Conservation (phyloP, 2,329 filamentous ascomycete genomes). For the Calonectria fujianensis region DNA sequence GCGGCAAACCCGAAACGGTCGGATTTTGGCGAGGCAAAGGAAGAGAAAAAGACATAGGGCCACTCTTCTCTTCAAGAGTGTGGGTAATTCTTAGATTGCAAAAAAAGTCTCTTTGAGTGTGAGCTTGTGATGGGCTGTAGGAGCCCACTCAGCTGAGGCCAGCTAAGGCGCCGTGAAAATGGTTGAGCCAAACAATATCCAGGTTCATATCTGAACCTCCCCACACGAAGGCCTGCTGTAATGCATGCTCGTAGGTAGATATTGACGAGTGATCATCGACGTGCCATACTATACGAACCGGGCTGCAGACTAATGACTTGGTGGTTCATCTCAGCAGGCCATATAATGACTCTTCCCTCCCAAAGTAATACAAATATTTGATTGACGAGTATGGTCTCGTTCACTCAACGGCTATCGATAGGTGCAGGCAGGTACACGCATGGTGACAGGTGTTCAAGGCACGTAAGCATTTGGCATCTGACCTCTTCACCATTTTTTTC, state of each 20-base stretch:
- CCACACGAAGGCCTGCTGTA: neutral
- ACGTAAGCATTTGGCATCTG: slow-evolving; percentile 14
- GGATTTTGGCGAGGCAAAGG: neutral
- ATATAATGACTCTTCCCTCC: slow-evolving; percentile 27
- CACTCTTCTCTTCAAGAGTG: neutral
- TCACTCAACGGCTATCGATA: neutral
- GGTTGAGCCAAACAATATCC: slow-evolving; percentile 13
- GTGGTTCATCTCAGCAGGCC: slow-evolving; percentile 16
- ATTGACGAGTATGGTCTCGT: slow-evolving; percentile 9
- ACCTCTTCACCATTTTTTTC: neutral
- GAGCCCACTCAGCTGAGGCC: slow-evolving; percentile 35
- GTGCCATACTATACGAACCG: neutral
- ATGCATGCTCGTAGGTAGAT: neutral
- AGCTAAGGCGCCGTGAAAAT: slow-evolving; percentile 31
- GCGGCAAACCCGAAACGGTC: neutral
- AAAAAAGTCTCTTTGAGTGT: slow-evolving; percentile 14
- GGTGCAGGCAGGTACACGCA: neutral
- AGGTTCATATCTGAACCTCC: slow-evolving; percentile 24
- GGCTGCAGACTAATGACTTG: neutral
- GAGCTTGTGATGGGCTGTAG: neutral
- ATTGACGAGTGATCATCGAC: slow-evolving; percentile 9
- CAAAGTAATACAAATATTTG: neutral
- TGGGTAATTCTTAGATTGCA: slow-evolving; percentile 14
- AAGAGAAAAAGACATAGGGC: neutral
- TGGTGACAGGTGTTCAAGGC: slow-evolving; percentile 15